Conservation (phyloP, 306 rosid species). For the Lagenaria siceraria region DNA sequence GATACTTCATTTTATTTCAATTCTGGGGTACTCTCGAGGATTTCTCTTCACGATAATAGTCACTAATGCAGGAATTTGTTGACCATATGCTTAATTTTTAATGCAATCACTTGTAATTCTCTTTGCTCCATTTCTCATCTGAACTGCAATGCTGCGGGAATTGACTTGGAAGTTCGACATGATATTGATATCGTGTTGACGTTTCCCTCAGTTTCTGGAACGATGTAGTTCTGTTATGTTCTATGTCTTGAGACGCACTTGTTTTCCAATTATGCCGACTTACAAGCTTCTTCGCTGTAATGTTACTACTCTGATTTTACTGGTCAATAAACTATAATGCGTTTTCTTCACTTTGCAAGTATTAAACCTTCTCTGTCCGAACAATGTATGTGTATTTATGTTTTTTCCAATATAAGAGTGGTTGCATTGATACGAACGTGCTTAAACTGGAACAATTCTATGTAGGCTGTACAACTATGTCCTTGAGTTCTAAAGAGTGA, state of each 20-base stretch:
- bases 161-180: background rate
- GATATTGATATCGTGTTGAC: background rate
- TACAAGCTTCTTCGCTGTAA: background rate
- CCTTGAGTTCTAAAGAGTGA: background rate
- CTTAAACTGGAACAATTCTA: background rate
- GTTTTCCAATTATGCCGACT: background rate
- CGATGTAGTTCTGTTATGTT: background rate
- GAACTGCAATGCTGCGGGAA: background rate
- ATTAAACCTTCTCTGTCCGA: background rate
- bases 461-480: background rate
- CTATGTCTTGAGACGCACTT: background rate
- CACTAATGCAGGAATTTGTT: background rate
- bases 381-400: background rate
- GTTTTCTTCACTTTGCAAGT: background rate
- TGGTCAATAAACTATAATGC: background rate
- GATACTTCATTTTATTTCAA: background rate
- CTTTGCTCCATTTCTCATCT: background rate
- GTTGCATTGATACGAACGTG: background rate
- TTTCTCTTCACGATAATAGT: background rate
- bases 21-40: background rate
- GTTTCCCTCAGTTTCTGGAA: background rate
- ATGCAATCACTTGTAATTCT: background rate
- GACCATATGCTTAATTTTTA: background rate
- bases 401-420: background rate
- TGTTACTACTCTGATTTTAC: background rate